Percentiles rank a stretch among this genome's conserved stretches.
These are phyloP conservation scores for Teunomyces tritomae DNA, from an alignment of 805 yeast species.

Conservation along the genomic window DNA sequence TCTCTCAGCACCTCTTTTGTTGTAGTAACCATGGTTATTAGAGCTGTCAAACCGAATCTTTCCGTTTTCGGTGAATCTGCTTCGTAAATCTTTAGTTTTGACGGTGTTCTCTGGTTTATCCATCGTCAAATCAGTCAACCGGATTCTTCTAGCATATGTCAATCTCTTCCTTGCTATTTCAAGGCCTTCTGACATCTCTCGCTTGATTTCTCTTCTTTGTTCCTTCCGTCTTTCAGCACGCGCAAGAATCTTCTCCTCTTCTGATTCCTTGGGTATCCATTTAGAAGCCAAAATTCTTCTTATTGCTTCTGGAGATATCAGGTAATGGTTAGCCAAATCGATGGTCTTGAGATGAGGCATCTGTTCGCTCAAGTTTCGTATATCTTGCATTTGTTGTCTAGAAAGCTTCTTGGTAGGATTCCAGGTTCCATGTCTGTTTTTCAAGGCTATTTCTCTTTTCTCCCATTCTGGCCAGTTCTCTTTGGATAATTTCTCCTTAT, in stretches of 20 bases:
- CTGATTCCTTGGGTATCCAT: constrained; percentile 68
- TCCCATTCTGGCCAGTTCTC: constrained; percentile 54
- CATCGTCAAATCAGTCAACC: constrained; percentile 1
- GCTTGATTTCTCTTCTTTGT: constrained; percentile 11
- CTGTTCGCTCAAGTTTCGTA: constrained; percentile 53
- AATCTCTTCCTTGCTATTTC: constrained; percentile 8
- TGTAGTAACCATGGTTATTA: constrained; percentile 11
- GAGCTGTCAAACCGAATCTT: constrained; percentile 13
- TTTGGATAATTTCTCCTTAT: constrained; percentile 41
- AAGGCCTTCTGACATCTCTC: constrained; percentile 9
- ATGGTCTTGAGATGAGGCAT: constrained; percentile 60
- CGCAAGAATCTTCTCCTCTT: constrained; percentile 38
- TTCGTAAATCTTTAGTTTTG: constrained; percentile 6
- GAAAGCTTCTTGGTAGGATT: constrained; percentile 65
- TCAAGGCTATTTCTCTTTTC: constrained; percentile 61
- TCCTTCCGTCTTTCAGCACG: constrained; percentile 47
- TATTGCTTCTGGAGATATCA: constrained; percentile 77
- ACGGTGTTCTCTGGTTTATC: background rate
- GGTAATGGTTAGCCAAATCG: constrained; percentile 61
- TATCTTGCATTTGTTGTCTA: constrained; percentile 64
- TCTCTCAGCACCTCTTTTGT: constrained; percentile 7
- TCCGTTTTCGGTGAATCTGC: constrained; percentile 10
- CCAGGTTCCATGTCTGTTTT: constrained; percentile 66
- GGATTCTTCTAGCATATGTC: constrained; percentile 9
- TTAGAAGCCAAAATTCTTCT: constrained; percentile 73